Conservation (phyloP, 2,329 filamentous ascomycete genomes). For the Colletotrichum simmondsii region DNA sequence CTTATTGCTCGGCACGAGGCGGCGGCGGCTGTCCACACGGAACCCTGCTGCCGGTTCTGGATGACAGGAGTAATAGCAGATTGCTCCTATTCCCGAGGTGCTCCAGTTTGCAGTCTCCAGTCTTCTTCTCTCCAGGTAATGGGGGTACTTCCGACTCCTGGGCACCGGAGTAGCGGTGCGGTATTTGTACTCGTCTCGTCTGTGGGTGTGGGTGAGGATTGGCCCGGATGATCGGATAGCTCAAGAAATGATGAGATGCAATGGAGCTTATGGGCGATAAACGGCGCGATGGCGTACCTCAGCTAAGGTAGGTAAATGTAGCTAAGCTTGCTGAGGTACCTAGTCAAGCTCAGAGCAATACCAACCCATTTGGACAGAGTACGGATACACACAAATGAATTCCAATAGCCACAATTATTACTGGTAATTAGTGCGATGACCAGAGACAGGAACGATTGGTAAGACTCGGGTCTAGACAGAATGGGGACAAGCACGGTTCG, state of each 20-base stretch:
- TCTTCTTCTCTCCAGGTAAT: neutral
- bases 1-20: slow-evolving; percentile 24
- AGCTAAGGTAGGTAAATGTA: neutral
- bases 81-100: neutral
- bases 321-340: neutral
- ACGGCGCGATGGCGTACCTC: neutral
- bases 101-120: neutral
- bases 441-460: neutral
- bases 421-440: neutral
- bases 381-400: neutral
- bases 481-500: neutral
- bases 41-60: neutral
- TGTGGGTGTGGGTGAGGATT: neutral
- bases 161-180: neutral
- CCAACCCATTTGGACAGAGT: no score
- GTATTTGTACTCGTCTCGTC: neutral
- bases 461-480: slow-evolving; percentile 16
- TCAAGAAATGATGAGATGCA: neutral
- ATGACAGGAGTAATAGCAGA: neutral
- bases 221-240: slow-evolving; percentile 3
- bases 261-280: neutral
- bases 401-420: slow-evolving; percentile 1
- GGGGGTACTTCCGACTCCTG: neutral
- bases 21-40: neutral
- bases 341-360: no score